Percentiles rank a stretch among this genome's conserved stretches.
Evolutionary conservation across 2,329 filamentous ascomycete species (phyloP).

Genomic region (Ophiostoma sp.): DNA sequence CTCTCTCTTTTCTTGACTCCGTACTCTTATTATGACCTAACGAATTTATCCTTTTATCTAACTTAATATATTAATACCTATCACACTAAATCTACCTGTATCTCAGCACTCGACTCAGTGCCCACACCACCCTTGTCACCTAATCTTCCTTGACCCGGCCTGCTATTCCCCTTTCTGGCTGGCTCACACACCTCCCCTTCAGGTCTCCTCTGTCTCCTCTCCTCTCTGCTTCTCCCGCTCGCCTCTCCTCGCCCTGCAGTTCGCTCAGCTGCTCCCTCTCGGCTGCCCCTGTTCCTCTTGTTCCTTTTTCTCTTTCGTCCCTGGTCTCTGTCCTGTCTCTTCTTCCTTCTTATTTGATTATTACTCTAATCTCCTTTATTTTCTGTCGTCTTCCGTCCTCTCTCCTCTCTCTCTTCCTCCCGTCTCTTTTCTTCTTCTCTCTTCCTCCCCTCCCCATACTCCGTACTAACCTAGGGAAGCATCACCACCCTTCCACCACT

Average conservation of each 20-base stretch:
- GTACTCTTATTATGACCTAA: neutral
- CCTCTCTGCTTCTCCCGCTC: neutral
- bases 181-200: neutral
- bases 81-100: constrained; percentile 11
- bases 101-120: constrained; percentile 17
- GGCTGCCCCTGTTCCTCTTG: constrained; percentile 10
- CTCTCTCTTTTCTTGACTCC: neutral
- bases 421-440: constrained; percentile 10
- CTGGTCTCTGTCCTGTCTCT: constrained; percentile 2
- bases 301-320: constrained; percentile 15
- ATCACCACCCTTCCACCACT: constrained; percentile 19
- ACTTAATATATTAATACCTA: neutral
- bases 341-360: neutral
- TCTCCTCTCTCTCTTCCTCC: constrained; percentile 13
- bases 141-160: constrained; percentile 21
- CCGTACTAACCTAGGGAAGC: constrained; percentile 22
- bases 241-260: constrained; percentile 1
- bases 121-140: constrained; percentile 23
- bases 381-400: neutral
- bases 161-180: constrained; percentile 22
- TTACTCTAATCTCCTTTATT: neutral
- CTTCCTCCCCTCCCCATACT: neutral
- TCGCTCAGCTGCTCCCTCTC: constrained; percentile 4
- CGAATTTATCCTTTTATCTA: neutral
- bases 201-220: neutral